Evolutionary conservation across 495 filamentous ascomycete genomes (phyloP), one percentile per base, ranked within the genome.

Genomic region (Lindgomyces ingoldianus): DNA sequence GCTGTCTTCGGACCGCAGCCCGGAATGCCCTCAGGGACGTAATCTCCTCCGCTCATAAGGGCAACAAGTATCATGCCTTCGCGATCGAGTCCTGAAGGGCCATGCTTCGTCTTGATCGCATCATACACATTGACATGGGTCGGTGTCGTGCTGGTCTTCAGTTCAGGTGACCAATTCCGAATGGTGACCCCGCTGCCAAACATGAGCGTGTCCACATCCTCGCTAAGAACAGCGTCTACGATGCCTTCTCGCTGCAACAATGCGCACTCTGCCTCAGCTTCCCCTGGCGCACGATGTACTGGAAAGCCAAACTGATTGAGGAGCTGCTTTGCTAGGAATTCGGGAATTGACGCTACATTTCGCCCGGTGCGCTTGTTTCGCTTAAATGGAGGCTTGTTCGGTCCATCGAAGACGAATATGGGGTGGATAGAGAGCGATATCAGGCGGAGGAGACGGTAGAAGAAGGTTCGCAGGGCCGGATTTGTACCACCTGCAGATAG

Each of bases 181-280:
- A 97, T 76, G 0, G 86, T 94, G 48, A 83, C 73, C 0, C 81
- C 84, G 48, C 90, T 92, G 1, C 95, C 95, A 73, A 98, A 99
- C 95, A 99, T 98, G 69, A 99, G 81, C 1, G 95, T 92, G 74
- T 99, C 95, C 39, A 97, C 91, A 79, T 99, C 95, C 74, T 99
- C 93, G 72, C 91, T 97, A 70, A 99, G 82, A 12, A 98, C 95
- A 0, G 90, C 94, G 75, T 99, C 95, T 2, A 98, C 95, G 45
- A 96, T 80, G 0, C 92, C 91, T 27, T 86, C 83, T 58, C 83
- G 81, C 73, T 99, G 93, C 19, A 99, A 74, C 1, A 92, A 74
- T 0, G 95, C 94, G 62, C 95, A 98, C 77, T 99, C 95, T 0
- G 95, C 95, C 71, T 99, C 95, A 0, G 95, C 95, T 70, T 99